Conservation (phyloP, 2,329 filamentous ascomycete species). For the Fusarium continuum region DNA sequence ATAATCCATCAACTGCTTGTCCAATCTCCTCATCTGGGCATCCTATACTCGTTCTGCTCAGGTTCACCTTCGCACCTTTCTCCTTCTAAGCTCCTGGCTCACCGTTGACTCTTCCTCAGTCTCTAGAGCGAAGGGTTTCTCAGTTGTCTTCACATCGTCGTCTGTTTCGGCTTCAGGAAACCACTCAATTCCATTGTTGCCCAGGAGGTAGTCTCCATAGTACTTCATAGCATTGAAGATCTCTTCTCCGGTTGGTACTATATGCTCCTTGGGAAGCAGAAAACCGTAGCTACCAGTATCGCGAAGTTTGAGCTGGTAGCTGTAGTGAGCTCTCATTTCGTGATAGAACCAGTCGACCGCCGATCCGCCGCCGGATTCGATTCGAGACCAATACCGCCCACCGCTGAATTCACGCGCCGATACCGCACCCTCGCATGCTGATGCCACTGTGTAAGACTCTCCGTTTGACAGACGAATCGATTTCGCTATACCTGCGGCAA, state of each 20-base stretch:
- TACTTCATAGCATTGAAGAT: constrained; percentile 84
- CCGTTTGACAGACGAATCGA: constrained; percentile 83
- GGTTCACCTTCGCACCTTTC: constrained; percentile 42
- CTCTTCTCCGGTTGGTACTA: constrained; percentile 89
- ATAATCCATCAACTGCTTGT: constrained; percentile 10
- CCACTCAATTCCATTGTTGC: constrained; percentile 72
- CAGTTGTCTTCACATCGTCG: constrained; percentile 22
- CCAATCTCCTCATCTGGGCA: background rate
- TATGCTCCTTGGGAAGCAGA: constrained; percentile 84
- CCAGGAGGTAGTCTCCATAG: constrained; percentile 81
- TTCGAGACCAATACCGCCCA: constrained; percentile 51
- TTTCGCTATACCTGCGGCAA: constrained; percentile 87
- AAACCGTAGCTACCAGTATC: constrained; percentile 97
- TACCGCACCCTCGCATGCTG: constrained; percentile 86
- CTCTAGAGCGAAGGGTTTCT: background rate
- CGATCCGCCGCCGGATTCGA: constrained; percentile 83
- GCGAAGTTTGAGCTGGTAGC: constrained; percentile 92
- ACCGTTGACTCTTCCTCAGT: constrained; percentile 23
- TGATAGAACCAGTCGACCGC: constrained; percentile 97
- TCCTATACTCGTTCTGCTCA: background rate
- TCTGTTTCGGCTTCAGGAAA: constrained; percentile 39
- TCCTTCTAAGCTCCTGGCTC: constrained; percentile 46
- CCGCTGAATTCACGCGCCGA: constrained; percentile 38
- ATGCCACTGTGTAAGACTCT: constrained; percentile 78
- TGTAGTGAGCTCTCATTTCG: constrained; percentile 80